Percentiles rank a stretch among this genome's conserved stretches.
Conservation (phyloP, 805 yeast species). For the Candida verbasci region DNA sequence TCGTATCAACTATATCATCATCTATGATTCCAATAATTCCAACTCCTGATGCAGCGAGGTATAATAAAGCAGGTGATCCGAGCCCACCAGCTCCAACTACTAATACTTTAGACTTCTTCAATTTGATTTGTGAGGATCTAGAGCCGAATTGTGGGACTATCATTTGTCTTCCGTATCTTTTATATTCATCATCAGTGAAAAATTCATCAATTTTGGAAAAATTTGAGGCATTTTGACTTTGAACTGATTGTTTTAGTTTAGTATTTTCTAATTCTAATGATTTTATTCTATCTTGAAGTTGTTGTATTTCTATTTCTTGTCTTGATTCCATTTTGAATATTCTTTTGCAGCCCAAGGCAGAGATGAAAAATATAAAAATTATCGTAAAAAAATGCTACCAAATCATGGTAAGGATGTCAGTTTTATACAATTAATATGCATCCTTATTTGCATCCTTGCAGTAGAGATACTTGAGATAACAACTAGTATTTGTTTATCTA, state of each 20-base stretch:
- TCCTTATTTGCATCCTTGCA: too few relatives aligned
- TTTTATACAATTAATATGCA: too few relatives aligned
- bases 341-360: too few relatives aligned
- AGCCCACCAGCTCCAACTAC: constrained; percentile 97
- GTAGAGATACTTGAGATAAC: too few relatives aligned
- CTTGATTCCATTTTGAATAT: background rate
- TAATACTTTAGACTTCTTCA: constrained; percentile 57
- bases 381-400: too few relatives aligned
- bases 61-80: constrained; percentile 87
- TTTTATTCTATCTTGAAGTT: constrained; percentile 19
- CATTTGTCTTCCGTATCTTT: constrained; percentile 91
- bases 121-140: constrained; percentile 44
- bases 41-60: constrained; percentile 83
- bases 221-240: background rate
- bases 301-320: constrained; percentile 10
- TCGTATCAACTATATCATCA: constrained; percentile 74
- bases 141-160: constrained; percentile 77
- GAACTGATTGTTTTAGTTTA: constrained; percentile 3
- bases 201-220: constrained; percentile 9
- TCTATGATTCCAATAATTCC: constrained; percentile 86
- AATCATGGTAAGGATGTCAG: too few relatives aligned
- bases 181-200: constrained; percentile 60
- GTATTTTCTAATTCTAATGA: constrained; percentile 16
- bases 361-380: too few relatives aligned
- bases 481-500: too few relatives aligned